Conservation (phyloP, 202 grass and related monocot species). For the Panicum hallii region DNA sequence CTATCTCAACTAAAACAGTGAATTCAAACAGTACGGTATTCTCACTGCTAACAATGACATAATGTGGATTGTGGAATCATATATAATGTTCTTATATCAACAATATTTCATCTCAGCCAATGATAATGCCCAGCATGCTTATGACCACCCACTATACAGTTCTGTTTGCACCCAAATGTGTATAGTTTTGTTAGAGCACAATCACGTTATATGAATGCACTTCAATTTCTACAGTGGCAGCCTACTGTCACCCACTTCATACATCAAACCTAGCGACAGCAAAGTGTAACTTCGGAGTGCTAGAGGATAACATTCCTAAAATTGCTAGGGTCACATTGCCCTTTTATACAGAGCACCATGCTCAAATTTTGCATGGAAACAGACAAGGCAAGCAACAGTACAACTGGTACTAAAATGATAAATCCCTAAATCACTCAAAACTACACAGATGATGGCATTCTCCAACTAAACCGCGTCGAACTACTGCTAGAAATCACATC, state of each 20-base stretch:
- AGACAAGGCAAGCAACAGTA: neutral
- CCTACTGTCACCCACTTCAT: neutral
- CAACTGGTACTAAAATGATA: slow-evolving; percentile 6
- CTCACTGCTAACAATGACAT: neutral
- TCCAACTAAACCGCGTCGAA: neutral
- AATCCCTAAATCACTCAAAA: slow-evolving; percentile 31
- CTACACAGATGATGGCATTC: slow-evolving; percentile 17
- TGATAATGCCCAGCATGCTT: neutral
- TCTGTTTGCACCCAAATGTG: neutral
- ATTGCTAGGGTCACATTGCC: slow-evolving; percentile 9
- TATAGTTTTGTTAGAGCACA: slow-evolving; percentile 6
- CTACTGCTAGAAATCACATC: neutral
- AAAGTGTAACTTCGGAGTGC: neutral
- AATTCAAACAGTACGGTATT: slow-evolving; percentile 12
- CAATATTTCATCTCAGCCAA: neutral
- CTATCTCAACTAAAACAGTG: slow-evolving; percentile 18
- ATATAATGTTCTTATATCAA: neutral
- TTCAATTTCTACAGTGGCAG: neutral
- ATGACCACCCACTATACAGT: neutral
- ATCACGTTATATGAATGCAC: neutral
- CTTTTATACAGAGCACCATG: neutral
- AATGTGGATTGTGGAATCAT: neutral
- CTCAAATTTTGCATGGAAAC: slow-evolving; percentile 11
- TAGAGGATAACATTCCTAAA: neutral
- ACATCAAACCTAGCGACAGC: neutral